Base-by-base conservation (phyloP, 1,284 basidiomycete species). In the Flammula alnicola region DNA sequence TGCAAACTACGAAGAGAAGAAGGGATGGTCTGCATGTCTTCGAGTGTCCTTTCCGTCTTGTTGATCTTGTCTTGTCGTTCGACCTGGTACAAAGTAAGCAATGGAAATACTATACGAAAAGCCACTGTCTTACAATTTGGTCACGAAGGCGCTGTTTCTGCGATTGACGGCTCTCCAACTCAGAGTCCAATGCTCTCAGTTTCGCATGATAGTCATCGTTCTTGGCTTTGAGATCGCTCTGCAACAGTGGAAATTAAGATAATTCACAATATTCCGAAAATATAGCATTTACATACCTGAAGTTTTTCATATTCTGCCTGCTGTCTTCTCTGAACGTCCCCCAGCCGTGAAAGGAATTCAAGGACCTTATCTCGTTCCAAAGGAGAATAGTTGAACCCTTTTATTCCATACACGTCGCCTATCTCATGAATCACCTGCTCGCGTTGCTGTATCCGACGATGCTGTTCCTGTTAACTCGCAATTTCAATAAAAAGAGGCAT, bases 361-460 rank as follows among this genome's bases (percentile, higher is more conserved):
- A 77, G 63, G 25, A 93, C 78, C 61, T 87, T 79, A 19, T 83
- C 80, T 42, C 82, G 76, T 44, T 83, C 83, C 19, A 93, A 74
- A 1, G 84, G 82, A 2, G 80, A 75, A 35, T 78, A 73, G 48
- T 82, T 84, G 62, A 84, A 95, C 0, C 92, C 93, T 45, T 82
- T 80, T 59, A 97, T 85, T 19, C 81, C 77, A 57, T 91, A 77
- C 52, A 81, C 81, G 36, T 82, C 74, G 38, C 84, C 80, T 7
- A 93, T 81, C 29, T 87, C 80, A 19, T 80, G 81, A 49, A 98
- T 87, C 23, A 87, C 72, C 7, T 78, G 73, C 64, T 95, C 93
- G 19, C 95, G 83, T 8, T 87, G 84, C 2, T 68, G 64, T 26
- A 95, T 70, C n/a, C 89, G 87, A 44, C 80, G 73, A 51, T 88